Evolutionary conservation across 2,329 filamentous ascomycete species (phyloP), one percentile per base, ranked within the genome.

Genomic region (Penicillium hesseltinei): DNA sequence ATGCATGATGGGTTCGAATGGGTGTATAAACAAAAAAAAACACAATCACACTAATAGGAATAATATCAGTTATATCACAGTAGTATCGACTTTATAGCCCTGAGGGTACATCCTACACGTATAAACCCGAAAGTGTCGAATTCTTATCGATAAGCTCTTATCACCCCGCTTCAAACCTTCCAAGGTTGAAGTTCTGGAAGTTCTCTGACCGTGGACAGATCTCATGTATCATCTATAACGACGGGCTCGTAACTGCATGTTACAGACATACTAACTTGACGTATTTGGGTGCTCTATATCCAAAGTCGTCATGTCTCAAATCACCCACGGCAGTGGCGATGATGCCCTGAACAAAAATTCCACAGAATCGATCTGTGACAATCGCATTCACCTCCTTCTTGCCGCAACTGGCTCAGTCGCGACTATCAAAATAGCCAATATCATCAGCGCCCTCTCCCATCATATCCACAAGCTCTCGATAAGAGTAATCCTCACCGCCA

Each of bases 401-500:
- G 84, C 83, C 35, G 83, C 84, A 42, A 85, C 82, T 33, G 87
- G 87, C 50, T 88, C 88, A 1, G 91, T 95, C 19, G 91, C 91
- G 15, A 90, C 89, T 17, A 94, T 96, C 69, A 96, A 96, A 71
- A 76, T 90, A 5, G 84, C 85, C 3, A 77, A 82, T 36, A 90
- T 91, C 62, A 78, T 88, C 60, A 55, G 66, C 21, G 59, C 73
- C 2, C 62, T 79, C 4, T 78, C 81, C 65, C 65, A 70, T 62
- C 67, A 62, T 17, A 60, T 77, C 53, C 38, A 68, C 6, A 76
- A 77, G 39, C 79, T 96, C 57, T 90, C 89, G 10, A 91, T 97
- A 72, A 88, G 91, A 15, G 76, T 96, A 52, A 77, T 97, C 54
- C 82, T 96, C 59, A 94, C 92, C 3, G 73, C 82, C 25, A 85